Conservation (phyloP, 2,329 filamentous ascomycete species). For the Talaromyces sp. region DNA sequence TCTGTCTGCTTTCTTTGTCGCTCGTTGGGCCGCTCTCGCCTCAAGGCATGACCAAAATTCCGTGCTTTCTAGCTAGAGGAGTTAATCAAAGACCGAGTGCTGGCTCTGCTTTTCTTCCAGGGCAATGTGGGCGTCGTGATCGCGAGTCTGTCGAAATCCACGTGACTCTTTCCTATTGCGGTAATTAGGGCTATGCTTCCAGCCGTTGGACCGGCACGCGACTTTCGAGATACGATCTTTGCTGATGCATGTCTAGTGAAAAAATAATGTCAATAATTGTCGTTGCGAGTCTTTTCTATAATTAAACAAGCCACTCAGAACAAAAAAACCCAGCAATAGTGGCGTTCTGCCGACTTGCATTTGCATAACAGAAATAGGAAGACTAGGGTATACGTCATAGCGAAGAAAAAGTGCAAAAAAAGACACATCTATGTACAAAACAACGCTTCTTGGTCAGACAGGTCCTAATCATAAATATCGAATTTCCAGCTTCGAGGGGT, state of each 20-base stretch:
- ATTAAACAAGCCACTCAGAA: not conserved
- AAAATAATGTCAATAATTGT: not conserved
- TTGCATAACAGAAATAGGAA: not conserved
- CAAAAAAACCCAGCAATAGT: not conserved
- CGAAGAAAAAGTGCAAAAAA: not conserved
- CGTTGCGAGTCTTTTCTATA: not conserved
- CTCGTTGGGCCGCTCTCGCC: not conserved
- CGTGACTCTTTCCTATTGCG: not conserved
- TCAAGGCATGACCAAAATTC: not conserved
- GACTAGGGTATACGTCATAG: conserved; percentile 6
- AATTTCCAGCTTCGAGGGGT: not conserved
- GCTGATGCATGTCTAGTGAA: not conserved
- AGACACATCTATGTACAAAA: conserved; percentile 4
- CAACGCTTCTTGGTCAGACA: not conserved
- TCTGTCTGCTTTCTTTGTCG: not conserved
- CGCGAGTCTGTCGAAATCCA: not conserved
- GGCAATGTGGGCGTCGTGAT: not conserved
- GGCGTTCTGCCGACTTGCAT: not conserved
- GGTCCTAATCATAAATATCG: not conserved
- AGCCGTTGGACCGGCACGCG: no score
- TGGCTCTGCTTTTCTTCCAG: not conserved
- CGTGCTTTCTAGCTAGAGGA: not conserved
- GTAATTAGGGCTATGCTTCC: not conserved
- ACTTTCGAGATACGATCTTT: not conserved
- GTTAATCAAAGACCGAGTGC: not conserved